Evolutionary conservation across 148 eudicot species (phyloP).

Genomic region (Oxyria digyna): DNA sequence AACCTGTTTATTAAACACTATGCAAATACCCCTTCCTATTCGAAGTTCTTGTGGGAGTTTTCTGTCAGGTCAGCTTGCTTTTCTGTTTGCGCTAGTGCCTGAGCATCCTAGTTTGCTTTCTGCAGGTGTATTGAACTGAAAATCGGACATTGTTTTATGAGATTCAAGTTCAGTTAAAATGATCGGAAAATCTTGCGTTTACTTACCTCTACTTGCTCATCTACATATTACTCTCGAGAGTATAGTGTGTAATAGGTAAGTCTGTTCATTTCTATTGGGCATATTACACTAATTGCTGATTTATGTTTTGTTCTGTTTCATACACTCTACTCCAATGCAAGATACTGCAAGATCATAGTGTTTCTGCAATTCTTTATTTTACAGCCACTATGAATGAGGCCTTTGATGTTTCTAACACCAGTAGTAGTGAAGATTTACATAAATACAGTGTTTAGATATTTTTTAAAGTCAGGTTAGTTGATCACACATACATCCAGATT

Average conservation of each 20-base stretch:
- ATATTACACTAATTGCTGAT: background rate
- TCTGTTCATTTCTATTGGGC: background rate
- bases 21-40: too few relatives aligned
- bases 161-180: constrained; percentile 21
- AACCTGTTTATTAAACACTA: too few relatives aligned
- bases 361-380: too few relatives aligned
- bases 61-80: background rate
- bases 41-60: too few relatives aligned
- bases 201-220: constrained; percentile 72
- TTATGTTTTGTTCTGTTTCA: background rate
- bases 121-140: constrained; percentile 1
- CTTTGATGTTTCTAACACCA: too few relatives aligned
- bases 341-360: background rate
- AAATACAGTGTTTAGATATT: too few relatives aligned
- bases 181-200: constrained; percentile 53
- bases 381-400: too few relatives aligned
- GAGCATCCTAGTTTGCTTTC: background rate
- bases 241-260: constrained; percentile 84
- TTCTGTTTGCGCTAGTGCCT: too few relatives aligned
- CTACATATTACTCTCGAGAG: constrained; percentile 74
- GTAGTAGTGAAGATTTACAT: too few relatives aligned
- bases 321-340: background rate
- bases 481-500: too few relatives aligned
- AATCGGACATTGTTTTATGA: constrained; percentile 9
- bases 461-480: too few relatives aligned